Conservation (phyloP, 2,329 filamentous ascomycete species). For the Nemania diffusa region DNA sequence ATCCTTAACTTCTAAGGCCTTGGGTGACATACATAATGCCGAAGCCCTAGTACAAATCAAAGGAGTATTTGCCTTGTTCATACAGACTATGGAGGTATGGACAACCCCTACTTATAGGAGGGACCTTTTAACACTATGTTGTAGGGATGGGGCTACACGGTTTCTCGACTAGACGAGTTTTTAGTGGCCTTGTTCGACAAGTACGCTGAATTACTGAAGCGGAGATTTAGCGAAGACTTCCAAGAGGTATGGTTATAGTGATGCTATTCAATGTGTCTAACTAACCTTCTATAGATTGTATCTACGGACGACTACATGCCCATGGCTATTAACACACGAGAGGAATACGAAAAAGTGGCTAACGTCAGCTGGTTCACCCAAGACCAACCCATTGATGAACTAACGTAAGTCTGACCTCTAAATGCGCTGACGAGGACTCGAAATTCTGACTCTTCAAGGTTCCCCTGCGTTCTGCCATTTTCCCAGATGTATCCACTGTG, state of each 20-base stretch:
- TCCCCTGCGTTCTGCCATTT: slow-evolving; percentile 95
- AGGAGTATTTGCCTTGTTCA: slow-evolving; percentile 90
- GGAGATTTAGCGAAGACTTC: slow-evolving; percentile 93
- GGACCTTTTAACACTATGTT: slow-evolving; percentile 4
- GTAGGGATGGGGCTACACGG: slow-evolving; percentile 89
- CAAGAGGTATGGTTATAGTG: slow-evolving; percentile 71
- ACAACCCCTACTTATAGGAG: neutral
- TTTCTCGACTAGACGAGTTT: slow-evolving; percentile 82
- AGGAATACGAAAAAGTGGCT: slow-evolving; percentile 95
- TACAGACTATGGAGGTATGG: slow-evolving; percentile 94
- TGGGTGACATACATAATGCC: slow-evolving; percentile 84
- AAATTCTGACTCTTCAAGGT: slow-evolving; percentile 67
- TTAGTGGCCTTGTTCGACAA: slow-evolving; percentile 91
- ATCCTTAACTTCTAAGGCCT: slow-evolving; percentile 79
- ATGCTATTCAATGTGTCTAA: neutral
- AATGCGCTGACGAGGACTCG: slow-evolving; percentile 46
- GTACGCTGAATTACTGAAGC: slow-evolving; percentile 91
- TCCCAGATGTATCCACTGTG: slow-evolving; percentile 99
- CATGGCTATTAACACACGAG: slow-evolving; percentile 90
- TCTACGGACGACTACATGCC: slow-evolving; percentile 99
- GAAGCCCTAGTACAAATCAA: slow-evolving; percentile 95
- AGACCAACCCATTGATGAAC: slow-evolving; percentile 78
- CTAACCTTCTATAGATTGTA: slow-evolving; percentile 63
- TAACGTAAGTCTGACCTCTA: slow-evolving; percentile 66
- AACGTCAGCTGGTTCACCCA: slow-evolving; percentile 96